These are phyloP conservation scores for Coemansia sp. DNA, from an alignment of 192 early-diverging fungal genomes.

Conservation along the genomic window DNA sequence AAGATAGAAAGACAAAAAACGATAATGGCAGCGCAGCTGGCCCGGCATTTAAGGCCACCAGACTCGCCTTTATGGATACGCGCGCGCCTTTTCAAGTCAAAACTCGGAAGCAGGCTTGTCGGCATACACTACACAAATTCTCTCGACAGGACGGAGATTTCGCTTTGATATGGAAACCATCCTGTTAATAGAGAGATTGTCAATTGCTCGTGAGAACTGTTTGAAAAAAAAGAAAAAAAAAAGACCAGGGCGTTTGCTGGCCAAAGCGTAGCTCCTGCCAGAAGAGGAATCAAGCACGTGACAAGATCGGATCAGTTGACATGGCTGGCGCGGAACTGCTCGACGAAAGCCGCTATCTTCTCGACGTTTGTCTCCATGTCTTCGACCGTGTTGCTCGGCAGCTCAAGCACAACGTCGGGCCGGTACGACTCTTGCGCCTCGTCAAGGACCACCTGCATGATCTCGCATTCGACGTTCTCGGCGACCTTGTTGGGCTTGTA, in stretches of 20 bases:
- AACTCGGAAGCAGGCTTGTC: neutral
- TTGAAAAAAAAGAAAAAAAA: too few relatives aligned
- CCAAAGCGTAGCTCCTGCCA: too few relatives aligned
- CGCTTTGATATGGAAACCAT: neutral
- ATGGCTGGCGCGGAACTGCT: slow-evolving; percentile 41
- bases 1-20: slow-evolving; percentile 1
- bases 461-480: slow-evolving; percentile 96
- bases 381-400: slow-evolving; percentile 75
- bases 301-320: neutral
- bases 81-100: neutral
- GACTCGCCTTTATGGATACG: too few relatives aligned
- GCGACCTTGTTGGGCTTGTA: slow-evolving; percentile 82
- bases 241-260: too few relatives aligned
- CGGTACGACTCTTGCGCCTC: slow-evolving; percentile 86
- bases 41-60: too few relatives aligned
- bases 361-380: slow-evolving; percentile 92
- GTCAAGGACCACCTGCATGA: slow-evolving; percentile 93
- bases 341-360: slow-evolving; percentile 70
- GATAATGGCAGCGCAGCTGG: neutral
- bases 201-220: too few relatives aligned
- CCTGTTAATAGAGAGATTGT: neutral
- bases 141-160: too few relatives aligned
- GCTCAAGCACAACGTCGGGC: slow-evolving; percentile 76
- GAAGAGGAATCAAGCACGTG: too few relatives aligned
- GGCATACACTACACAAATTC: neutral